Conservation (phyloP, 805 yeast genomes). For the Tetrapisispora fleetii region DNA sequence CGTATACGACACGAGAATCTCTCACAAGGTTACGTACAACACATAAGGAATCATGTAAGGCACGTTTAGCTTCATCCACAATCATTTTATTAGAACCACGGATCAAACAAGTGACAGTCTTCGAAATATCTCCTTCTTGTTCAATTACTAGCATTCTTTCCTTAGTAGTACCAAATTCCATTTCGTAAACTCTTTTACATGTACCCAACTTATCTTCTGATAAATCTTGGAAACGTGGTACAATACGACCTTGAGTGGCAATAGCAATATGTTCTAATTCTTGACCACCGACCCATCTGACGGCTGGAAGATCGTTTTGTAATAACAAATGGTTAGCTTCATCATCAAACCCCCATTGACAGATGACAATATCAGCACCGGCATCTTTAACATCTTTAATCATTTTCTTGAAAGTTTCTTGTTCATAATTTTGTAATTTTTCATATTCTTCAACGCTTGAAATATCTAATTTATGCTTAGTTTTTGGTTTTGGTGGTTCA, state of each 20-base stretch:
- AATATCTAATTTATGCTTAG: constrained; percentile 93
- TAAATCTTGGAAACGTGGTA: constrained; percentile 92
- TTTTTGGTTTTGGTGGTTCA: constrained; percentile 99
- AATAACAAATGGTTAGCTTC: constrained; percentile 91
- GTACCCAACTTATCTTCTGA: constrained; percentile 71
- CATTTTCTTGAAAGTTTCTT: constrained; percentile 84
- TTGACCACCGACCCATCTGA: constrained; percentile 98
- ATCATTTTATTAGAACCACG: constrained; percentile 98
- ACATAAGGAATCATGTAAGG: constrained; percentile 91
- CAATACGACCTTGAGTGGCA: constrained; percentile 95
- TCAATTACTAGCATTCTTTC: constrained; percentile 94
- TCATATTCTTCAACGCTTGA: constrained; percentile 89
- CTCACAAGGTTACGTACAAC: constrained; percentile 92
- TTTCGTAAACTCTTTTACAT: constrained; percentile 77
- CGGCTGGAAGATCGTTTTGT: constrained; percentile 85
- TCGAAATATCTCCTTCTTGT: constrained; percentile 64
- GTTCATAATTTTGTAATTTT: constrained; percentile 85
- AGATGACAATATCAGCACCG: constrained; percentile 93
- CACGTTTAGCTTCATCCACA: constrained; percentile 93
- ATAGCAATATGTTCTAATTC: constrained; percentile 93
- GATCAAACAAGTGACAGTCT: constrained; percentile 85
- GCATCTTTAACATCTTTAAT: constrained; percentile 72
- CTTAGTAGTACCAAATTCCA: constrained; percentile 92
- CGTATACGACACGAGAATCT: constrained; percentile 93
- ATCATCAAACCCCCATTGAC: constrained; percentile 99